phyloP scores from a whole-genome alignment of 2,329 filamentous ascomycete genomes.

The Epichloe sibirici region DNA sequence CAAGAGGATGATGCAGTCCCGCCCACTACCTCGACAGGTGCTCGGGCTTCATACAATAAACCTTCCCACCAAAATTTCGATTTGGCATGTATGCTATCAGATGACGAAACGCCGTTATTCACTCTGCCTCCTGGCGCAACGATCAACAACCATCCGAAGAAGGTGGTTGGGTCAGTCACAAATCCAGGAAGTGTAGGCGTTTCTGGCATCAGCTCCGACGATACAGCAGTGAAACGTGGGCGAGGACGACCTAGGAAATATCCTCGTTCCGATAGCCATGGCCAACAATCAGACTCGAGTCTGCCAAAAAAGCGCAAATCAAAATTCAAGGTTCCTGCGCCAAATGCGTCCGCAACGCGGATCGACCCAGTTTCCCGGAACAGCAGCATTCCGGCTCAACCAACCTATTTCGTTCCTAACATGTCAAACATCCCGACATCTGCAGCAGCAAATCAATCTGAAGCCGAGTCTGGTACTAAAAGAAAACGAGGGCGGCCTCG shows the following conservation, averaged over 20 bases:
- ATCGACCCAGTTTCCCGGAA: not conserved
- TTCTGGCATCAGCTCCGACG: not conserved
- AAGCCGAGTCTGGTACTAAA: not conserved
- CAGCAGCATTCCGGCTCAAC: not conserved
- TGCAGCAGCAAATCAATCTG: not conserved
- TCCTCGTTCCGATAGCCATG: not conserved
- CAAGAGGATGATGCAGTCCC: not conserved
- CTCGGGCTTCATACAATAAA: not conserved
- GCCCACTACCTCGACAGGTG: not conserved
- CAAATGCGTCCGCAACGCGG: not conserved
- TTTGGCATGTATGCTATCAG: slow-evolving; percentile 19
- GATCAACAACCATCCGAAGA: not conserved
- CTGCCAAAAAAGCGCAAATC: not conserved
- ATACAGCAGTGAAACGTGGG: not conserved
- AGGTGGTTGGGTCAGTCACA: not conserved
- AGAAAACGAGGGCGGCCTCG: slow-evolving; percentile 6
- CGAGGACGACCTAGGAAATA: slow-evolving; percentile 2
- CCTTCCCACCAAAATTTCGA: not conserved
- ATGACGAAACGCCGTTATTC: slow-evolving; percentile 23
- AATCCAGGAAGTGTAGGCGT: not conserved
- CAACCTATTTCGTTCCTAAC: not conserved
- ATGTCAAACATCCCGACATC: not conserved
- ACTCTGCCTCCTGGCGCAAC: slow-evolving; percentile 2
- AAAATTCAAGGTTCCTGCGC: not conserved
- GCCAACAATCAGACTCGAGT: not conserved